These are phyloP conservation scores for Ziziphus jujuba DNA, from an alignment of 306 rosid species.

Conservation along the genomic window DNA sequence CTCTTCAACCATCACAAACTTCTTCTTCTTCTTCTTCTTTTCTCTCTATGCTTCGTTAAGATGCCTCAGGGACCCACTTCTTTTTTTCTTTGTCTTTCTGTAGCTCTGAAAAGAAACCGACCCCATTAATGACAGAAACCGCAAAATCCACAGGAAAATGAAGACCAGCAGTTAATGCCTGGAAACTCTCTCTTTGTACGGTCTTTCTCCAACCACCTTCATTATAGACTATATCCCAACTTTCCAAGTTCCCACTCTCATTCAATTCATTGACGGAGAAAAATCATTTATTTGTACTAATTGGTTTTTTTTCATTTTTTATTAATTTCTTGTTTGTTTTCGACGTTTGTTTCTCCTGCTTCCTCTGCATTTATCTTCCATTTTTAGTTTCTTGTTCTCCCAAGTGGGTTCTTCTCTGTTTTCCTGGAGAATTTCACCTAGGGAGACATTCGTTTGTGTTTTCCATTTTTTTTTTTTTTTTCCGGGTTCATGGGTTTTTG, in stretches of 20 bases:
- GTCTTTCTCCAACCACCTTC: conserved; percentile 41
- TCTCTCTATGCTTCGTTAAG: no score
- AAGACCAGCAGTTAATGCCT: conserved; percentile 34
- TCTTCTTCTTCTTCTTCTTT: no score
- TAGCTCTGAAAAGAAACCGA: conserved; percentile 11
- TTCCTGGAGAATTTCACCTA: conserved; percentile 5
- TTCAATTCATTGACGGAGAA: conserved; percentile 11
- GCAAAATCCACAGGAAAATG: not conserved
- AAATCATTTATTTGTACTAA: not conserved
- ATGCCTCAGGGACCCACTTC: no score
- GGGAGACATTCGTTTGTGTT: conserved; percentile 8
- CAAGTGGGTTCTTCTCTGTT: conserved; percentile 24
- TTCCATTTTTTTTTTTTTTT: conserved; percentile 10
- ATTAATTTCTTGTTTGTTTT: conserved; percentile 1
- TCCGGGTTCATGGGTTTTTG: conserved; percentile 1
- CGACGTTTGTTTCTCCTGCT: conserved; percentile 24
- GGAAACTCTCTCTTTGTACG: conserved; percentile 24
- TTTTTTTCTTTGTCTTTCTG: not conserved
- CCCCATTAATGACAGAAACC: conserved; percentile 41
- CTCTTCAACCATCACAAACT: no score
- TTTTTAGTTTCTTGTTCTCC: conserved; percentile 8
- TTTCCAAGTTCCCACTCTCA: conserved; percentile 7
- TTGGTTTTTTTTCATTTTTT: not conserved
- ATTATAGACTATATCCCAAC: not conserved
- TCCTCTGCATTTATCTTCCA: conserved; percentile 9